Conservation (phyloP, 768 basidiomycete species). For the Ephemerocybe angulata region DNA sequence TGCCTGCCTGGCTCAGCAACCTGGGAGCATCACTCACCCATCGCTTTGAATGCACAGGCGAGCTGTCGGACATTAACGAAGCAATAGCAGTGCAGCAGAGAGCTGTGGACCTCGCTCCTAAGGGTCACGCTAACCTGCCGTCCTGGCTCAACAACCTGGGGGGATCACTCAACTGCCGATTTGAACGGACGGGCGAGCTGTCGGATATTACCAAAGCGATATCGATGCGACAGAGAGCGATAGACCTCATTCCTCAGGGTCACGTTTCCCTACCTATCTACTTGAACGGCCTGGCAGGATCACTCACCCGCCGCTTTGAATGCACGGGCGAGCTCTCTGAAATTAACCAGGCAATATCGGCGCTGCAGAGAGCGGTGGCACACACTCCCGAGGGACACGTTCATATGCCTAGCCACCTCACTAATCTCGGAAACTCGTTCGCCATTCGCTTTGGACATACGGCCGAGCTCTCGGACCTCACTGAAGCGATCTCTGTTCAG, state of each 20-base stretch:
- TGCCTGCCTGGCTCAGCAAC: neutral
- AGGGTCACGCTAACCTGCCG: neutral
- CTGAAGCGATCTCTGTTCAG: neutral
- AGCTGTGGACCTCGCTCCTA: neutral
- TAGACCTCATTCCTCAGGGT: neutral
- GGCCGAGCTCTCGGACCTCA: neutral
- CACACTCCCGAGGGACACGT: neutral
- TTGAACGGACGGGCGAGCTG: neutral
- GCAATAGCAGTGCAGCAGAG: neutral
- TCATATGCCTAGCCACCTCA: too few species aligned
- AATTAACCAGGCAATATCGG: neutral
- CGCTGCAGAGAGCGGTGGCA: neutral
- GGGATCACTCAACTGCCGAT: neutral
- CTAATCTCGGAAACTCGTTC: neutral
- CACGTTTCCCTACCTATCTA: neutral
- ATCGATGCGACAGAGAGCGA: neutral
- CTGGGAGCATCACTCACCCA: neutral
- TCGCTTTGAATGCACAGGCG: neutral
- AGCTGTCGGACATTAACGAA: neutral
- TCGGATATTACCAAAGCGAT: neutral
- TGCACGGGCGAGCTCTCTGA: neutral
- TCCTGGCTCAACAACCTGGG: neutral
- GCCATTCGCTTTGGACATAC: constrained; percentile 9
- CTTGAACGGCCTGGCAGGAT: neutral
- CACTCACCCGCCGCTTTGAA: neutral